phyloP scores from a whole-genome alignment of 2,329 filamentous ascomycete genomes.

The Botrytis galanthina region DNA sequence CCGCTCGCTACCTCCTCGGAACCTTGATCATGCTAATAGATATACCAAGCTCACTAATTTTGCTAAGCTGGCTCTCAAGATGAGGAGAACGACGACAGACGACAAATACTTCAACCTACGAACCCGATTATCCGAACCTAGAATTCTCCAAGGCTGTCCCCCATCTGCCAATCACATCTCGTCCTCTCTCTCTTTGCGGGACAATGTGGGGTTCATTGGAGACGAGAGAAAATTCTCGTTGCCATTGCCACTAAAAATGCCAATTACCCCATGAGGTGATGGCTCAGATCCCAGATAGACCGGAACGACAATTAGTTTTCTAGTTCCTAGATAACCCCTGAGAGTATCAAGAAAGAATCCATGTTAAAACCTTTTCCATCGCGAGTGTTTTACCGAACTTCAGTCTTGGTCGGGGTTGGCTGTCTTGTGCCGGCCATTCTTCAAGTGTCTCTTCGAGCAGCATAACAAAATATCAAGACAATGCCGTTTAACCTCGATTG shows the following conservation, averaged over 20 bases:
- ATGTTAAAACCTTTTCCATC: not conserved
- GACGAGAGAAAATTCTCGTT: conserved; percentile 10
- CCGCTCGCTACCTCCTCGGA: not conserved
- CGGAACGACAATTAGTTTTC: not conserved
- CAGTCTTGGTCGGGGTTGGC: not conserved
- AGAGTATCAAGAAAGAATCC: not conserved
- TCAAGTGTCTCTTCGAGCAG: not conserved
- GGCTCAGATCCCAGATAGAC: not conserved
- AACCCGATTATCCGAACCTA: not conserved
- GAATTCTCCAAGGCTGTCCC: not conserved
- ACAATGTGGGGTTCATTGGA: conserved; percentile 3
- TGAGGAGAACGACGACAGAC: not conserved
- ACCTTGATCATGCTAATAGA: not conserved
- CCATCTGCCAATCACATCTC: not conserved
- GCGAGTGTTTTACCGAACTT: not conserved
- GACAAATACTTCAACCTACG: not conserved
- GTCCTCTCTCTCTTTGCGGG: not conserved
- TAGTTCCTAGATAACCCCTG: not conserved
- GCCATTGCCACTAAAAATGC: conserved; percentile 8
- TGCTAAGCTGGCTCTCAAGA: not conserved
- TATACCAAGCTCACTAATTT: not conserved
- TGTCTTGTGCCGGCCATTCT: not conserved
- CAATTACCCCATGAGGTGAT: conserved; percentile 7
- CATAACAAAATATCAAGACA: not conserved
- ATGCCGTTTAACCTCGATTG: not conserved